Conservation (phyloP, 1,284 basidiomycete genomes). For the Clitocybe nebularis region DNA sequence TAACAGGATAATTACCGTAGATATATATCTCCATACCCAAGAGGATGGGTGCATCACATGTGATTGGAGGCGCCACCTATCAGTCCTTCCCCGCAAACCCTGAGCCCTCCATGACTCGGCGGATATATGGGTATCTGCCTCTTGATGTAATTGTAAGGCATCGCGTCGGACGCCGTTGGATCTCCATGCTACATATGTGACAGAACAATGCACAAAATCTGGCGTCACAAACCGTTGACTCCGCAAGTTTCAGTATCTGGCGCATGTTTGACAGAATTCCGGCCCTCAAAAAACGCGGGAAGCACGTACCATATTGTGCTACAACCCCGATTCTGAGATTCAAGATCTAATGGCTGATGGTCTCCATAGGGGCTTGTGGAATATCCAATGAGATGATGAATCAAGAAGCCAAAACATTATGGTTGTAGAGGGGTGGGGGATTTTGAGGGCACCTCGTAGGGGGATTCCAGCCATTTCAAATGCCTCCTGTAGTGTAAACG, state of each 20-base stretch:
- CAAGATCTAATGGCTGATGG: too few species aligned
- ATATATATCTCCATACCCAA: neutral
- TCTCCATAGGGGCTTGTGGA: too few species aligned
- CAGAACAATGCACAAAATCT: slow-evolving; percentile 16
- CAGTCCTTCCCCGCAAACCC: neutral
- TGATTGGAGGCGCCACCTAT: neutral
- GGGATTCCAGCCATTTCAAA: too few species aligned
- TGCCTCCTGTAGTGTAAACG: neutral
- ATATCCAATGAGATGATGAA: too few species aligned
- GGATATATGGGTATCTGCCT: neutral
- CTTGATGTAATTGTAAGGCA: slow-evolving; percentile 2
- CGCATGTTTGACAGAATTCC: too few species aligned
- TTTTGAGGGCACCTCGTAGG: too few species aligned
- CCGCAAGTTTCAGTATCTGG: too few species aligned
- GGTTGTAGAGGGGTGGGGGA: too few species aligned
- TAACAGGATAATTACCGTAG: slow-evolving; percentile 1
- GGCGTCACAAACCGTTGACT: slow-evolving; percentile 11
- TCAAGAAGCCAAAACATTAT: too few species aligned
- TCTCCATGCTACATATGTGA: slow-evolving; percentile 10
- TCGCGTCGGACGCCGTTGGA: neutral
- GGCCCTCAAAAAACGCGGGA: too few species aligned
- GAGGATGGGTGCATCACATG: neutral
- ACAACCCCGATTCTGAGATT: too few species aligned
- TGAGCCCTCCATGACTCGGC: neutral
- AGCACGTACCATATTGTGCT: too few species aligned